Base-by-base conservation (phyloP, 2,329 filamentous ascomycete species). In the Fusarium drepaniforme region DNA sequence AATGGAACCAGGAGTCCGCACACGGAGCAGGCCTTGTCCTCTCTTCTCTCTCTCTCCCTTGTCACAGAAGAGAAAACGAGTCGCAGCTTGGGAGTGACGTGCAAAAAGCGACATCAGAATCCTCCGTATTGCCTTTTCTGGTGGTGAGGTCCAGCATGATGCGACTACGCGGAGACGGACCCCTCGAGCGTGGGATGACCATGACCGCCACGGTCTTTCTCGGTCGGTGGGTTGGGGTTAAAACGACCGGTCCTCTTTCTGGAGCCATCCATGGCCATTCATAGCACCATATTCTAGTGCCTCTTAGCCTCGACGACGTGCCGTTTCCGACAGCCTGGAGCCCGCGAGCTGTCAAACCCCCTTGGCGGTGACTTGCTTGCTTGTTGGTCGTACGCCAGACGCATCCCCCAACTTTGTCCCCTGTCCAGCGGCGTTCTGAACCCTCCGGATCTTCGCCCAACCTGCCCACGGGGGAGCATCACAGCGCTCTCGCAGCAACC, bases 251-350 rank as follows among this genome's bases (percentile, higher is more conserved):
- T 59, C 64, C 68, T 73, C 56, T 58, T 74, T 74, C 66, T 66
- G 66, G 62, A 62, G 28, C 51, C 68, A 64, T 66, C 61, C 66
- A 73, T 71, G 57, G 35, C 57, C 53, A 37, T 40, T 64, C 44
- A 53, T 64, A 53, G 61, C 61, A 53, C 70, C 51, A 62, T 63
- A 63, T 74, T 73, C 72, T 75, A 75, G 73, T 64, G 63, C 62
- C 73, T 23, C 74, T 63, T 75, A 75, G 64, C 61, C 51, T 68
- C 57, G 49, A 51, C 72, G 51, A 71, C 63, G 57, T 76, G 71
- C 69, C 74, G 72, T 75, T 76, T 76, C 74, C 74, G 74, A 76
- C 63, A 64, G 62, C 35, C 18, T 67, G 40, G 68, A 46, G 28
- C 23, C 51, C 60, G 60, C 64, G n/a, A 73, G 44, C 44, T 71